phyloP scores from a whole-genome alignment of 2,329 filamentous ascomycete genomes.

The Ophiostoma quercus region DNA sequence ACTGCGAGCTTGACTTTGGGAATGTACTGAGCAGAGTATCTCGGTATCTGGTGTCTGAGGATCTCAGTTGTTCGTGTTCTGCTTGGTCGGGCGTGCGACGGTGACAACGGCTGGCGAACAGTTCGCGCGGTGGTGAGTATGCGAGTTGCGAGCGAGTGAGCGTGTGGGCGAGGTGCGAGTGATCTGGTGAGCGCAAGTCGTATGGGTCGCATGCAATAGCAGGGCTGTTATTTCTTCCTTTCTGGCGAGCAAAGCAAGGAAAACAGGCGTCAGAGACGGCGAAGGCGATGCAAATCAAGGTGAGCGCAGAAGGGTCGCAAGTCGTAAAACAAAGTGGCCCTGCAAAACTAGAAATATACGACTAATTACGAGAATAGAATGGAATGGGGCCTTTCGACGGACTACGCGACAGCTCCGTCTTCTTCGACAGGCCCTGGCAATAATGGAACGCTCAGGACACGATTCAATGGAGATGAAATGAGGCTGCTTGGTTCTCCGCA shows the following conservation, averaged over 20 bases:
- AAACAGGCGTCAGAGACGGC: neutral
- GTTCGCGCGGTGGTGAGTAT: neutral
- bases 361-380: neutral
- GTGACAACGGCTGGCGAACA: neutral
- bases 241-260: slow-evolving; percentile 1
- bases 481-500: slow-evolving; percentile 7
- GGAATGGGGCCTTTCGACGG: neutral
- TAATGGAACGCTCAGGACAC: slow-evolving; percentile 6
- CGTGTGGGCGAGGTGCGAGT: neutral
- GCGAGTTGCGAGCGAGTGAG: too few species aligned
- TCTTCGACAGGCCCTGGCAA: neutral
- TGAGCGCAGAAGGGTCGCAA: neutral
- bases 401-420: neutral
- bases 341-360: neutral
- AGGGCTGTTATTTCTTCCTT: neutral
- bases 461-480: slow-evolving; percentile 15
- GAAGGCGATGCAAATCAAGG: neutral
- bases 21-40: neutral
- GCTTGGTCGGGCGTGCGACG: neutral
- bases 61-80: neutral
- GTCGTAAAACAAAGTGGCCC: neutral
- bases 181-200: neutral
- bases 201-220: neutral
- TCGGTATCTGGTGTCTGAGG: neutral
- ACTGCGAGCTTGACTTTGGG: neutral